phyloP scores from a whole-genome alignment of 1,284 basidiomycete species.

The Malassezia globosa region DNA sequence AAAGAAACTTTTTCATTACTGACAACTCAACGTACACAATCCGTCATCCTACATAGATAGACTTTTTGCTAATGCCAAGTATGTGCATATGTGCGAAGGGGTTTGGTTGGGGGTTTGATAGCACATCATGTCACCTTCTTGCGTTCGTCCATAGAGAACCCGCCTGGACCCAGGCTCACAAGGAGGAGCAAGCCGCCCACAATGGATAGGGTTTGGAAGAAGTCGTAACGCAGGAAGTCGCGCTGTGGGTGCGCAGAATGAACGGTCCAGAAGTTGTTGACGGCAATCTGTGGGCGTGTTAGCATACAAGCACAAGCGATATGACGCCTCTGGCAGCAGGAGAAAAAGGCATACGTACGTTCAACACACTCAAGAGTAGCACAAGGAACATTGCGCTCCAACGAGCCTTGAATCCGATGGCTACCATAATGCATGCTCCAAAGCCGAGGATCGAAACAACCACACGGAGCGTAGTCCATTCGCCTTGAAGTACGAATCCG shows the following conservation, averaged over 20 bases:
- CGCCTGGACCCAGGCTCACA: slow-evolving; percentile 95
- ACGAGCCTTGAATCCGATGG: slow-evolving; percentile 97
- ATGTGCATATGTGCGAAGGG: not conserved
- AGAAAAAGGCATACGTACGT: slow-evolving; percentile 50
- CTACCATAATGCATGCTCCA: slow-evolving; percentile 86
- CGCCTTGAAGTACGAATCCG: slow-evolving; percentile 87
- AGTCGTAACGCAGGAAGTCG: slow-evolving; percentile 69
- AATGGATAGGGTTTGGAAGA: slow-evolving; percentile 58
- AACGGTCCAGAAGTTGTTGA: slow-evolving; percentile 99
- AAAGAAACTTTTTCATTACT: not conserved
- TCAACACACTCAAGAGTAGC: slow-evolving; percentile 80
- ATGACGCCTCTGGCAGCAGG: too few species aligned
- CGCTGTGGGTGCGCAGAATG: slow-evolving; percentile 77
- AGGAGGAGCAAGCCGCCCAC: slow-evolving; percentile 92
- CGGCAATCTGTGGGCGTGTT: slow-evolving; percentile 59
- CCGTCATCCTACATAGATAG: not conserved
- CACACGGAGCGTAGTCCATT: slow-evolving; percentile 74
- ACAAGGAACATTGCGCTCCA: slow-evolving; percentile 98
- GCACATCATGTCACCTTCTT: slow-evolving; percentile 65
- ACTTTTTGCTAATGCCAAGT: not conserved
- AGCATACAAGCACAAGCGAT: too few species aligned
- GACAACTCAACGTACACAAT: too few species aligned
- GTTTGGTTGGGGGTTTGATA: too few species aligned
- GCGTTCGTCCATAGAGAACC: slow-evolving; percentile 96
- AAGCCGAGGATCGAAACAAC: slow-evolving; percentile 61